A percentile compares a stretch with the other conserved stretches of the same genome.
Conservation (phyloP, 83 land plant species). For the Diphasiastrum complanatum region DNA sequence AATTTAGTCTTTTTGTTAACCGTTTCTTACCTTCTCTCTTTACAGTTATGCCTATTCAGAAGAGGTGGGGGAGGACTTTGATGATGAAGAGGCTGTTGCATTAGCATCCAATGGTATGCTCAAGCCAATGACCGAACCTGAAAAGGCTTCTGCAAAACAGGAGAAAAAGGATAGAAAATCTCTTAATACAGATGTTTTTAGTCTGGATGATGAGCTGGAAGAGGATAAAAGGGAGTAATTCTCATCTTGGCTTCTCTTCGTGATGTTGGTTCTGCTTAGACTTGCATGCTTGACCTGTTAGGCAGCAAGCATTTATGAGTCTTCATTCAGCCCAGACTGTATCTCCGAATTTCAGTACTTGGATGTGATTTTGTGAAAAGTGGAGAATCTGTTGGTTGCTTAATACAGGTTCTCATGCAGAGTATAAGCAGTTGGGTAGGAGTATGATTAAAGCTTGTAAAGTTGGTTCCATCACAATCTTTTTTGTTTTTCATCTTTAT, state of each 20-base stretch:
- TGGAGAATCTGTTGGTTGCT: no score
- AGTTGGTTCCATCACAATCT: no score
- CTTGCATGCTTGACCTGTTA: no score
- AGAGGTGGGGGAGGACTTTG: constrained; percentile 27
- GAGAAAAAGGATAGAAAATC: constrained; percentile 23
- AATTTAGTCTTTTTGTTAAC: not conserved
- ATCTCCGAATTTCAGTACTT: no score
- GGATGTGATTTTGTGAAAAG: no score
- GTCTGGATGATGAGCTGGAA: constrained; percentile 29
- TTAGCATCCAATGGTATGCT: constrained; percentile 9
- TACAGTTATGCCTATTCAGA: constrained; percentile 30
- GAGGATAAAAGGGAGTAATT: constrained; percentile 33
- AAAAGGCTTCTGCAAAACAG: constrained; percentile 22
- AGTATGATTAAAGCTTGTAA: no score
- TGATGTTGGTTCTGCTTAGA: not conserved
- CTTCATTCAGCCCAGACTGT: no score
- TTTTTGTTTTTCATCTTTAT: no score
- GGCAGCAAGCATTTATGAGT: no score
- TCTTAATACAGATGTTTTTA: constrained; percentile 20
- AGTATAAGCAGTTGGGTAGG: no score
- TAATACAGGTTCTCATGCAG: no score
- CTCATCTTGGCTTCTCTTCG: not conserved
- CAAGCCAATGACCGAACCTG: constrained; percentile 15
- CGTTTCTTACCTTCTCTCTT: not conserved
- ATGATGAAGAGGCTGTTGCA: constrained; percentile 27